Conservation (phyloP, 805 yeast genomes). For the Starmerella powellii region DNA sequence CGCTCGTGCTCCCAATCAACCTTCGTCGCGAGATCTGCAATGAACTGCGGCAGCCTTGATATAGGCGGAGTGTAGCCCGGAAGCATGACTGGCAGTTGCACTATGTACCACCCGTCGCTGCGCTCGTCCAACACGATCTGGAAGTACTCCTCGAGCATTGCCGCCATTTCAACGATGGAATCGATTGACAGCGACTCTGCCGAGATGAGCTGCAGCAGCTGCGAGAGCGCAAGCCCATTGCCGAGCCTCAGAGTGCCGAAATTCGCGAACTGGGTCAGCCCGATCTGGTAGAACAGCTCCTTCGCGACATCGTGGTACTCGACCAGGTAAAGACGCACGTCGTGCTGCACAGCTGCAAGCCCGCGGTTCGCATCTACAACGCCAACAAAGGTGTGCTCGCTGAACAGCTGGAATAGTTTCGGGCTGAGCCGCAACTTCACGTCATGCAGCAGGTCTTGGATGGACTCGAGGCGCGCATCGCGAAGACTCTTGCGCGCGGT, state of each 20-base stretch:
- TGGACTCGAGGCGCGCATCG: constrained; percentile 24
- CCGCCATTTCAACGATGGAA: constrained; percentile 39
- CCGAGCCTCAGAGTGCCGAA: constrained; percentile 49
- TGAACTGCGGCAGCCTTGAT: constrained; percentile 52
- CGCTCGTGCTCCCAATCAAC: constrained; percentile 60
- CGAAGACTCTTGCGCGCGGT: too few species aligned
- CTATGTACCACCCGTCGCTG: constrained; percentile 31
- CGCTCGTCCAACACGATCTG: constrained; percentile 34
- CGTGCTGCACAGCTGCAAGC: constrained; percentile 74
- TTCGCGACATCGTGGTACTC: constrained; percentile 62
- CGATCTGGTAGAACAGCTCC: constrained; percentile 72
- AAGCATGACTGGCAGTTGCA: constrained; percentile 55
- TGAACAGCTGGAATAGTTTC: constrained; percentile 54
- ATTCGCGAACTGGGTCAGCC: constrained; percentile 64
- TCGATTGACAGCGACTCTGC: constrained; percentile 22
- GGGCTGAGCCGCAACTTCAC: constrained; percentile 38
- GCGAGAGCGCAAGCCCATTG: constrained; percentile 29
- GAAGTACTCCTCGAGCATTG: constrained; percentile 77
- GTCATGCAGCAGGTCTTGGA: constrained; percentile 42
- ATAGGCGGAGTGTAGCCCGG: constrained; percentile 52
- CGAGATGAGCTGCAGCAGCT: constrained; percentile 28
- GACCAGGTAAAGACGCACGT: constrained; percentile 59
- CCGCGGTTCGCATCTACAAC: constrained; percentile 61
- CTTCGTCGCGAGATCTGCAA: constrained; percentile 46
- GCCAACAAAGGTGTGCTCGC: constrained; percentile 66